phyloP scores from a whole-genome alignment of 306 rosid species.

The Alnus rubra region DNA sequence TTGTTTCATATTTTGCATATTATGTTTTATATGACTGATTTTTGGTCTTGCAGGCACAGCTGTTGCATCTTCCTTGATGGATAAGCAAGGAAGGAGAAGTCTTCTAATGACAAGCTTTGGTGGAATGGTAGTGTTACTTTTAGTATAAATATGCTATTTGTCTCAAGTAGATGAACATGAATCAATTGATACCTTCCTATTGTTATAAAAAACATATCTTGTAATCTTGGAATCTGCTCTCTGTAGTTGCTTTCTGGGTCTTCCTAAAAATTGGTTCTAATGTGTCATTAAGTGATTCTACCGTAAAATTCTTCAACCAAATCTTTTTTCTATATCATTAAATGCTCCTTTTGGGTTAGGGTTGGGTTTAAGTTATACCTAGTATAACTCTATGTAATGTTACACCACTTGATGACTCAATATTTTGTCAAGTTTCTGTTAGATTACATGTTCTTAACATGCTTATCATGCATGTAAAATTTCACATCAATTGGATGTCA shows the following conservation, averaged over 20 bases:
- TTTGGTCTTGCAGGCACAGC: constrained; percentile 64
- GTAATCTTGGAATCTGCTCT: not conserved
- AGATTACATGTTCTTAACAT: no score
- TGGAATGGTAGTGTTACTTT: constrained; percentile 74
- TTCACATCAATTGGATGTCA: no score
- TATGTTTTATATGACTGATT: constrained; percentile 15
- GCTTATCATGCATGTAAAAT: no score
- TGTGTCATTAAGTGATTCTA: not conserved
- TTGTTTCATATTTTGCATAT: constrained; percentile 5
- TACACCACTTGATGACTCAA: no score
- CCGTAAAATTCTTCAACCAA: not conserved
- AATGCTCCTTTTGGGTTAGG: not conserved
- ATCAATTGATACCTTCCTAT: constrained; percentile 8
- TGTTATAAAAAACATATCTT: not conserved
- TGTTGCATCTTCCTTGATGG: constrained; percentile 93
- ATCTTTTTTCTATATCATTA: not conserved
- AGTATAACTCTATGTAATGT: no score
- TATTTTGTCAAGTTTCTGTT: no score
- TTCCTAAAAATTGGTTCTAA: not conserved
- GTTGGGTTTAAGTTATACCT: no score
- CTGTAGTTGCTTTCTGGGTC: not conserved
- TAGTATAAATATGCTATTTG: constrained; percentile 4
- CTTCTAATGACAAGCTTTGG: constrained; percentile 83
- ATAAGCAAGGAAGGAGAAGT: constrained; percentile 79
- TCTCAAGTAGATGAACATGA: not conserved